Evolutionary conservation across 2,329 filamentous ascomycete species (phyloP).

Genomic region (Chrysosporium keratinophilum): DNA sequence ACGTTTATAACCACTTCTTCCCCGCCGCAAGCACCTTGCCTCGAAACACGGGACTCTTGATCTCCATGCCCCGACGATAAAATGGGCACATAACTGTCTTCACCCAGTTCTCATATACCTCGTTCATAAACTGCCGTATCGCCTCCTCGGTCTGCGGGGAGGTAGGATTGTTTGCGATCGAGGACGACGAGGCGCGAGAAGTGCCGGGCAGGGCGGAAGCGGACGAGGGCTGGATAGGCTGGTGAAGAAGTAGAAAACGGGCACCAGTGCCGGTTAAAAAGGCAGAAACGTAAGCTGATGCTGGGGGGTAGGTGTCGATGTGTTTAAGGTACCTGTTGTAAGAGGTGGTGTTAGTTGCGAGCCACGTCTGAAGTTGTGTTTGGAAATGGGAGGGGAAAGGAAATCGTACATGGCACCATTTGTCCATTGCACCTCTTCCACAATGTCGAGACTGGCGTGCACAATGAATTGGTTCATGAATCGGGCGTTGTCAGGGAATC

Average conservation of each 20-base stretch:
- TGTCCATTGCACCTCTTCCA: slow-evolving; percentile 93
- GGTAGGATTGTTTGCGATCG: slow-evolving; percentile 72
- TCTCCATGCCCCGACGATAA: slow-evolving; percentile 72
- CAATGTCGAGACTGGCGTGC: slow-evolving; percentile 84
- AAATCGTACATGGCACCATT: slow-evolving; percentile 62
- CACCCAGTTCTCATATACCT: slow-evolving; percentile 93
- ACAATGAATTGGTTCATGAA: slow-evolving; percentile 97
- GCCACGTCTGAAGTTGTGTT: background rate
- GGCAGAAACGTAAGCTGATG: slow-evolving; percentile 83
- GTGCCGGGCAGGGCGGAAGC: slow-evolving; percentile 31
- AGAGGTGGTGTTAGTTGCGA: no score
- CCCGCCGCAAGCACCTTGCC: slow-evolving; percentile 73
- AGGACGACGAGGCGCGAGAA: slow-evolving; percentile 46
- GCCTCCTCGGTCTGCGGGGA: slow-evolving; percentile 90
- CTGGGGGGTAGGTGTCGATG: slow-evolving; percentile 79
- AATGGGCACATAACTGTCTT: slow-evolving; percentile 98
- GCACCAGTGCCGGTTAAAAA: slow-evolving; percentile 88
- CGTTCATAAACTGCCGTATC: slow-evolving; percentile 83
- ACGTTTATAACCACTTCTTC: slow-evolving; percentile 72
- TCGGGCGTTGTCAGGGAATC: slow-evolving; percentile 76
- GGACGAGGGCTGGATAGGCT: slow-evolving; percentile 50
- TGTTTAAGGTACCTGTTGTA: slow-evolving; percentile 75
- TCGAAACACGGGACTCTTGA: slow-evolving; percentile 78
- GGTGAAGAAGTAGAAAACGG: slow-evolving; percentile 88
- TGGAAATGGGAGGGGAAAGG: background rate